Percentiles rank a stretch among this genome's conserved stretches.
Evolutionary conservation across 148 eudicot species (phyloP).

Genomic region (Heliamphora exappendiculata): DNA sequence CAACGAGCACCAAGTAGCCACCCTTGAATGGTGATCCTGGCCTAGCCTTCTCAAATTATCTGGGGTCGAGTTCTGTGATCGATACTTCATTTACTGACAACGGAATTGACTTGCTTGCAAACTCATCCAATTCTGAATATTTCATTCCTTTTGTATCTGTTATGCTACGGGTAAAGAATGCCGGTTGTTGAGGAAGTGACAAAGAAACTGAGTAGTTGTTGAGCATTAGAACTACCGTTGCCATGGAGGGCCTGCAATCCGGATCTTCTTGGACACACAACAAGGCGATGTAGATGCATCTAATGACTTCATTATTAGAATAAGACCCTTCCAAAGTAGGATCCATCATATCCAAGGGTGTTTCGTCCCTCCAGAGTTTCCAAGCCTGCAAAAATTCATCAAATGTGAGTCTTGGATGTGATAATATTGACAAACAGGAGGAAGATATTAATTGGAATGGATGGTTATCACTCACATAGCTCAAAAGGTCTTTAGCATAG

Average conservation of each 20-base stretch:
- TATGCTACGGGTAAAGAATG: background rate
- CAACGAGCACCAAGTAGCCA: background rate
- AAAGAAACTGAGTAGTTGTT: constrained; percentile 19
- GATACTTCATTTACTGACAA: background rate
- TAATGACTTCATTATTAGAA: constrained; percentile 19
- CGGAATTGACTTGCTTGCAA: background rate
- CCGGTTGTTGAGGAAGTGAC: constrained; percentile 20
- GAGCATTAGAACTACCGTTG: constrained; percentile 19
- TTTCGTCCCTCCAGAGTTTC: constrained; percentile 21
- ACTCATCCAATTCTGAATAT: background rate
- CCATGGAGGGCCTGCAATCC: constrained; percentile 34
- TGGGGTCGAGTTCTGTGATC: background rate
- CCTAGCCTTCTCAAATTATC: background rate
- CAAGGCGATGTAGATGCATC: too few relatives aligned
- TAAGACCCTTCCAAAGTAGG: constrained; percentile 16
- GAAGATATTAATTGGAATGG: background rate
- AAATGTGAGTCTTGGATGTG: background rate
- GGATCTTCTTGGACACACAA: too few relatives aligned
- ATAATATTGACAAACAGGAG: background rate
- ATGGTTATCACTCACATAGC: constrained; percentile 22
- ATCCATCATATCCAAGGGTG: constrained; percentile 20
- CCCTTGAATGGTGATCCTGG: background rate
- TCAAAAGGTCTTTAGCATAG: constrained; percentile 17
- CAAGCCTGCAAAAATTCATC: constrained; percentile 18
- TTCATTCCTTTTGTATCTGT: background rate